Conservation (phyloP, 768 basidiomycete species). For the Leccinum boreale region DNA sequence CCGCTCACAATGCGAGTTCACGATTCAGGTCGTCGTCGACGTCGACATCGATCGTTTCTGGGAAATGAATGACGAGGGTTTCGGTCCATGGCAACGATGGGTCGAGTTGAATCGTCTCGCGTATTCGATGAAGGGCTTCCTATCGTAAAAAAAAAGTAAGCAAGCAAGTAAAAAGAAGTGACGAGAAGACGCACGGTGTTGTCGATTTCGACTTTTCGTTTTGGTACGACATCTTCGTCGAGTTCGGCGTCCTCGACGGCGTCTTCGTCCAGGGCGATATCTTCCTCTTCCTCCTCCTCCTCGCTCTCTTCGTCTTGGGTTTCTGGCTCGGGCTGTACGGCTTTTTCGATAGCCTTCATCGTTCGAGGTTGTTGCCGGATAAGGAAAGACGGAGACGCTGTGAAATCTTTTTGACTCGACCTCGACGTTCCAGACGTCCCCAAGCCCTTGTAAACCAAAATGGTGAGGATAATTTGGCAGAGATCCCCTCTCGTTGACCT, state of each 20-base stretch:
- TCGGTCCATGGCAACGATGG: conserved; percentile 81
- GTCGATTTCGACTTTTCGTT: conserved; percentile 67
- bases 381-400: background rate
- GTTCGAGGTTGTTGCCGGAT: background rate
- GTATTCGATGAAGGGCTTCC: conserved; percentile 79
- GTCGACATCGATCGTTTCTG: conserved; percentile 69
- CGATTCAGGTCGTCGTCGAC: conserved; percentile 89
- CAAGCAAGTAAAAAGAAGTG: background rate
- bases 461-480: conserved; percentile 8
- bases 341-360: conserved; percentile 10
- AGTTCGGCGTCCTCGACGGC: conserved; percentile 59
- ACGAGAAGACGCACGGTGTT: conserved; percentile 55
- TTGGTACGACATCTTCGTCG: conserved; percentile 80
- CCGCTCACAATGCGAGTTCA: conserved; percentile 87
- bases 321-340: conserved; percentile 9
- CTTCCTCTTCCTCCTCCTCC: conserved; percentile 34
- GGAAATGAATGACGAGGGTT: conserved; percentile 69
- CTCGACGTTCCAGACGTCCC: background rate
- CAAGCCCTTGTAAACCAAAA: background rate
- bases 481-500: background rate
- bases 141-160: conserved; percentile 25
- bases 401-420: conserved; percentile 17
- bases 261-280: conserved; percentile 71
- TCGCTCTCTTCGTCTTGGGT: conserved; percentile 27
- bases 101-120: conserved; percentile 72